Percentiles rank a stretch among this genome's conserved stretches.
Conservation (phyloP, 495 filamentous ascomycete genomes). For the Penicillium tannophilum region DNA sequence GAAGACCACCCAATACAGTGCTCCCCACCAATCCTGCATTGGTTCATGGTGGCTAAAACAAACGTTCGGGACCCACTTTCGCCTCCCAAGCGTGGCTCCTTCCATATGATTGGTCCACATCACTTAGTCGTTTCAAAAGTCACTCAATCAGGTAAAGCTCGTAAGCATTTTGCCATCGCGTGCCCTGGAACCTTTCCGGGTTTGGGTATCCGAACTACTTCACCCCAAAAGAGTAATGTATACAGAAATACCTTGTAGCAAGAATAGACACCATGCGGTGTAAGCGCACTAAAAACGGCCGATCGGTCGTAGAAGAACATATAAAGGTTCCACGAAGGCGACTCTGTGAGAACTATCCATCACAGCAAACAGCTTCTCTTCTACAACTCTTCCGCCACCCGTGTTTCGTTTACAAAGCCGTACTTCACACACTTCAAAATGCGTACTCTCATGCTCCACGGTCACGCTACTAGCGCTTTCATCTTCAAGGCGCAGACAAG, state of each 20-base stretch:
- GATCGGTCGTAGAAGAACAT: background rate
- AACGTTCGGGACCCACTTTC: background rate
- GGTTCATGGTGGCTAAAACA: background rate
- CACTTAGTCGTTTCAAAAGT: background rate
- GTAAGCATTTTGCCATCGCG: background rate
- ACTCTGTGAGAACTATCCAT: background rate
- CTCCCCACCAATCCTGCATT: background rate
- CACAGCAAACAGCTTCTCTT: background rate
- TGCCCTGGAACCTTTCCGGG: background rate
- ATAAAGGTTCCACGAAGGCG: background rate
- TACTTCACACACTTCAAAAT: background rate
- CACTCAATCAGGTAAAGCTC: background rate
- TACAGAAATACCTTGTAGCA: background rate
- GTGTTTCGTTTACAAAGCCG: background rate
- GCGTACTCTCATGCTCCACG: slow-evolving; percentile 2
- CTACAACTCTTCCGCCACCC: background rate
- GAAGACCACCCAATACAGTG: background rate
- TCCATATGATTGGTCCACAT: background rate
- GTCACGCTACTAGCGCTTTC: slow-evolving; percentile 3
- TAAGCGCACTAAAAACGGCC: background rate
- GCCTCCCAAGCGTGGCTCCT: background rate
- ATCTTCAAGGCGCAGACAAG: slow-evolving; percentile 2
- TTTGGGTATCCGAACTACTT: background rate
- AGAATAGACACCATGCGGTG: background rate
- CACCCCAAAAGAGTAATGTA: background rate